A percentile compares a stretch with the other conserved stretches of the same genome.
Conservation (phyloP, 352 stramenopile species). For the Pythium oligandrum region DNA sequence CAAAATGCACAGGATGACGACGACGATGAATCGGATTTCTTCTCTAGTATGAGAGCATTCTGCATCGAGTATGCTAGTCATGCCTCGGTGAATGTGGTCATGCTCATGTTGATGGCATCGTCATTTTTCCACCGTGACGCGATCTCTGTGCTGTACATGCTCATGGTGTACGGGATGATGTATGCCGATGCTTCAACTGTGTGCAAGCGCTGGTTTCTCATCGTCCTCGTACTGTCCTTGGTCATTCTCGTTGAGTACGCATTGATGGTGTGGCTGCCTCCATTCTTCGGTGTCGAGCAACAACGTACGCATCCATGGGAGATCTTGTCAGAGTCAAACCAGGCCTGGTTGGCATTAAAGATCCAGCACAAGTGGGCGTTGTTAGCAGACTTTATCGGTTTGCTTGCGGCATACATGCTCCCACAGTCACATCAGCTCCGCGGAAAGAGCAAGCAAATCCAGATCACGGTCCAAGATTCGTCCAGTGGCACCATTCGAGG, state of each 20-base stretch:
- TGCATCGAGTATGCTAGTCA: slow-evolving; percentile 70
- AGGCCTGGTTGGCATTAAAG: slow-evolving; percentile 61
- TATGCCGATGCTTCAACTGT: slow-evolving; percentile 52
- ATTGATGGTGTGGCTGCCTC: slow-evolving; percentile 67
- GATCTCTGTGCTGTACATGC: slow-evolving; percentile 72
- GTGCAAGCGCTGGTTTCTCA: slow-evolving; percentile 46
- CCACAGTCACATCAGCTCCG: slow-evolving; percentile 41
- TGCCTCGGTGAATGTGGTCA: slow-evolving; percentile 72
- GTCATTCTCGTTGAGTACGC: slow-evolving; percentile 73
- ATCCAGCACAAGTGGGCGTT: slow-evolving; percentile 78
- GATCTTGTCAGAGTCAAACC: slow-evolving; percentile 41
- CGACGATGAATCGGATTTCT: slow-evolving; percentile 40
- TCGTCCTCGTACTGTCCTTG: slow-evolving; percentile 49
- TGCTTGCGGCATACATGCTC: slow-evolving; percentile 68
- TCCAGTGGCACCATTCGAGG: neutral
- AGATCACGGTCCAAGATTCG: slow-evolving; percentile 22
- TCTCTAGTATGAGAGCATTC: slow-evolving; percentile 59
- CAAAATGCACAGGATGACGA: slow-evolving; percentile 19
- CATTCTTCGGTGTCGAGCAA: slow-evolving; percentile 50
- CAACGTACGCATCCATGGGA: slow-evolving; percentile 55
- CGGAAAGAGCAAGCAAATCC: slow-evolving; percentile 17
- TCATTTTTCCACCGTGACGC: slow-evolving; percentile 76
- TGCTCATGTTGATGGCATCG: slow-evolving; percentile 71
- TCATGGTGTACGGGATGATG: slow-evolving; percentile 77
- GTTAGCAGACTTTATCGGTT: slow-evolving; percentile 65